Percentiles rank a stretch among this genome's conserved stretches.
phyloP scores from a whole-genome alignment of 2,329 filamentous ascomycete species.

The Cercospora brassicicola region DNA sequence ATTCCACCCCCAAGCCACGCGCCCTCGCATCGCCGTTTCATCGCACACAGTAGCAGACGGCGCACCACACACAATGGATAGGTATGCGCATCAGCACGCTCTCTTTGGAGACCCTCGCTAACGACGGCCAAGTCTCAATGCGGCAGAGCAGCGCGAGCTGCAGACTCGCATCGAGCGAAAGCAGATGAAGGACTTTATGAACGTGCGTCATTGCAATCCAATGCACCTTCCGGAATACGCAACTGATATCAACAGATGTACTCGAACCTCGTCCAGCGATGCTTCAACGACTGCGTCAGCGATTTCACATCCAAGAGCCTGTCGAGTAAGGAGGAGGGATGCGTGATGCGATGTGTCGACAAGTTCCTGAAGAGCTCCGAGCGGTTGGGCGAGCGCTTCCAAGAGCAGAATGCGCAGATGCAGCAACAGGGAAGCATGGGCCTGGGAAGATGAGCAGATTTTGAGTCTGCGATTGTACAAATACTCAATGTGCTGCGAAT shows the following conservation, averaged over 20 bases:
- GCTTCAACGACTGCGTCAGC: slow-evolving; percentile 96
- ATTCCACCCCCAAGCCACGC: neutral
- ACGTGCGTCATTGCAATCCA: slow-evolving; percentile 59
- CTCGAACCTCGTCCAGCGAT: slow-evolving; percentile 75
- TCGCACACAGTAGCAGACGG: neutral
- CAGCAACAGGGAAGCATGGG: slow-evolving; percentile 57
- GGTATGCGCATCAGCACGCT: slow-evolving; percentile 26
- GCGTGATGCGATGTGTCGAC: slow-evolving; percentile 90
- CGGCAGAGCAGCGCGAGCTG: slow-evolving; percentile 85
- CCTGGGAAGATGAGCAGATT: slow-evolving; percentile 25
- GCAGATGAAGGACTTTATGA: slow-evolving; percentile 99
- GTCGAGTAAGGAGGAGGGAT: slow-evolving; percentile 81
- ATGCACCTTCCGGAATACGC: neutral
- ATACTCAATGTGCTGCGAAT: slow-evolving; percentile 8
- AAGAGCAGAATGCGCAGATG: slow-evolving; percentile 69
- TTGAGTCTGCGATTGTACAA: slow-evolving; percentile 16
- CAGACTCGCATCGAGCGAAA: slow-evolving; percentile 93
- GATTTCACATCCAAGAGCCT: slow-evolving; percentile 98
- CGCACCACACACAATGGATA: slow-evolving; percentile 29
- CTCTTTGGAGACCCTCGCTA: slow-evolving; percentile 5
- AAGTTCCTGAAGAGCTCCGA: slow-evolving; percentile 93
- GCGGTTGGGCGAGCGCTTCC: slow-evolving; percentile 87
- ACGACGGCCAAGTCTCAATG: slow-evolving; percentile 59
- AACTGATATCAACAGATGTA: slow-evolving; percentile 56
- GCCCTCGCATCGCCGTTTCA: neutral